Conservation (phyloP, 2,329 filamentous ascomycete genomes). For the Talaromyces marneffei region DNA sequence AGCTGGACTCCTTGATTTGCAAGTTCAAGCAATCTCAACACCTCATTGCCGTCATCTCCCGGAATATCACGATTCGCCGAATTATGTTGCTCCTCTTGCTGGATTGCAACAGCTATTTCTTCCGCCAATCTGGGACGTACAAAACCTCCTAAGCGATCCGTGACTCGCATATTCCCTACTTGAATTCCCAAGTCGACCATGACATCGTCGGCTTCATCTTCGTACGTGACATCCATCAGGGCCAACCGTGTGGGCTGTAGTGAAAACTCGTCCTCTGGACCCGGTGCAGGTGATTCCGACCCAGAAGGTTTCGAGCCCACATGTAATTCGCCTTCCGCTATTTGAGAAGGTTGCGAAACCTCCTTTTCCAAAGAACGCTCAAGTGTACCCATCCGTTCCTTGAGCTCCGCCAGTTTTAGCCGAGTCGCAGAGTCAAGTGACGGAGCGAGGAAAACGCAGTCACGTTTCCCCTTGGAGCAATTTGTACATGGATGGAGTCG, state of each 20-base stretch:
- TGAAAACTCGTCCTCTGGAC: constrained; percentile 48
- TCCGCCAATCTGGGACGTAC: constrained; percentile 65
- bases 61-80: background rate
- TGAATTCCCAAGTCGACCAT: constrained; percentile 66
- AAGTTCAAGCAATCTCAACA: constrained; percentile 9
- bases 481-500: constrained; percentile 65
- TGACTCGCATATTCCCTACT: constrained; percentile 66
- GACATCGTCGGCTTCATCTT: constrained; percentile 60
- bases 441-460: constrained; percentile 60
- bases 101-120: constrained; percentile 48
- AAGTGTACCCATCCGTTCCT: constrained; percentile 68
- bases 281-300: constrained; percentile 27
- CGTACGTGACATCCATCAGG: constrained; percentile 62
- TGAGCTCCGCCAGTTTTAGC: constrained; percentile 67
- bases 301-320: background rate
- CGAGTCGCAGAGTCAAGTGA: constrained; percentile 65
- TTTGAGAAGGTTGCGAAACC: constrained; percentile 33
- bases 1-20: constrained; percentile 12
- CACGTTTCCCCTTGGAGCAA: constrained; percentile 44
- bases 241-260: constrained; percentile 60
- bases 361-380: constrained; percentile 66
- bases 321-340: background rate
- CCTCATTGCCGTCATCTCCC: constrained; percentile 3
- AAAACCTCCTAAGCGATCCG: constrained; percentile 67
- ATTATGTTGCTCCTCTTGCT: background rate